Evolutionary conservation across 768 basidiomycete species (phyloP), one percentile per base, ranked within the genome.

Genomic region (Podaxis rugospora): DNA sequence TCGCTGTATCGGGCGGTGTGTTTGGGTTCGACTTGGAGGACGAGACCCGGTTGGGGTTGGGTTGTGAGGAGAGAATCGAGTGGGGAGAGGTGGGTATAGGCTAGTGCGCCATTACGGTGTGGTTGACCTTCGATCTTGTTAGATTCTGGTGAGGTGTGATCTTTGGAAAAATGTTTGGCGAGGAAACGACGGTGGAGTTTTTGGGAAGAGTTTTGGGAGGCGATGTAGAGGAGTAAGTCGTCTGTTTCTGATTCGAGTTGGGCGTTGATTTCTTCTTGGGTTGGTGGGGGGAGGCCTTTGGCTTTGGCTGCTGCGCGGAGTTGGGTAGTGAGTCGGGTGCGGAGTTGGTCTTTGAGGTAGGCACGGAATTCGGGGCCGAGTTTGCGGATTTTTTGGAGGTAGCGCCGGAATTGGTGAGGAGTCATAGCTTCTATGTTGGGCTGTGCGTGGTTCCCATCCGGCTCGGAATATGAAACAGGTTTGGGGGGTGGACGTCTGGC

Each of bases 351-450:
- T 44, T 39, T 42, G 55, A 71, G 59, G 57, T 68, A 62, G 28
- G 55, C 50, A 0, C 66, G 68, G 76, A 93, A 93, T 3, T 75
- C 68, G 1, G 83, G 79, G 2, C 90, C 81, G 55, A 81, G 67
- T 16, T 73, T 63, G 32, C 90, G 84, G 51, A 92, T 73, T 58
- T 80, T 79, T n/a, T 73, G 65, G 44, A 92, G 72, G 70, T 90
- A 89, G 7, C 74, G 71, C 51, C 77, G 66, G 74, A 92, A 92
- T 66, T 86, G 74, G 44, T 67, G 69, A 5, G 77, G 77, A 13
- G 79, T 71, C 89, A 93, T 92, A 37, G 81, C 77, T 23, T 82
- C 67, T 64, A 87, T 72, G 67, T 90, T 90, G 36, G 68, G 68
- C 51, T 74, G 72, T 9, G 68, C 62, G 51, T 66, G 65, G 55